Evolutionary conservation across 352 stramenopile species (phyloP).

Genomic region (Globisporangium takayamanum): DNA sequence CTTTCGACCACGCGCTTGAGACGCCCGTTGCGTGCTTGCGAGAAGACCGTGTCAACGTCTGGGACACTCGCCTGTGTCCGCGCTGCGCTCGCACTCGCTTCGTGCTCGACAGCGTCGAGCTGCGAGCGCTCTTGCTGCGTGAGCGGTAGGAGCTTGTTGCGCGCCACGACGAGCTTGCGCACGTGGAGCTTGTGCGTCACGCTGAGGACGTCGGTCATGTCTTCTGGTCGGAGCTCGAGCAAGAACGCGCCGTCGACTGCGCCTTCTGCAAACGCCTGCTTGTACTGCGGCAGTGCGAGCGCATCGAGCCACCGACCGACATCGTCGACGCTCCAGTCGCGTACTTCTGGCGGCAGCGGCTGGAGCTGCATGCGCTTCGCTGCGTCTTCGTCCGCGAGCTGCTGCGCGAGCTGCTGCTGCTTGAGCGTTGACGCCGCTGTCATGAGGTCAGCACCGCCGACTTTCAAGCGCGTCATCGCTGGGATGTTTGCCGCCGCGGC

Average conservation of each 20-base stretch:
- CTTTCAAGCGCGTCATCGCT: conserved; percentile 57
- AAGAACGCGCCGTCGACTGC: conserved; percentile 91
- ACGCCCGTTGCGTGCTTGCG: conserved; percentile 84
- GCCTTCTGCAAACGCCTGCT: conserved; percentile 83
- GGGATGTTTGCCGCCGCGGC: conserved; percentile 87
- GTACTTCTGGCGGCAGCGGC: conserved; percentile 65
- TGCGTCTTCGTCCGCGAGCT: conserved; percentile 53
- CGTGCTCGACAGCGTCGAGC: conserved; percentile 53
- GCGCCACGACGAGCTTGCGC: conserved; percentile 80
- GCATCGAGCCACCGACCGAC: conserved; percentile 89
- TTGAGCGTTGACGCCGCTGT: conserved; percentile 60
- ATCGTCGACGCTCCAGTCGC: conserved; percentile 87
- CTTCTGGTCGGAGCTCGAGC: conserved; percentile 87
- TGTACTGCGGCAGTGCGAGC: conserved; percentile 89
- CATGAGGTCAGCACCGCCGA: conserved; percentile 62
- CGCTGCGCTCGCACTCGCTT: conserved; percentile 30
- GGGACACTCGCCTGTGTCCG: conserved; percentile 24
- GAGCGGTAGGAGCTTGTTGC: conserved; percentile 87
- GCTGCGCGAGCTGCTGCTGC: conserved; percentile 57
- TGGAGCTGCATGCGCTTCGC: conserved; percentile 41
- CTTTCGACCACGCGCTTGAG: conserved; percentile 87
- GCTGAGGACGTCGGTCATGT: conserved; percentile 87
- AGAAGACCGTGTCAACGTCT: conserved; percentile 81
- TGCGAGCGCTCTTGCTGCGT: conserved; percentile 63
- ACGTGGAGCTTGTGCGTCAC: conserved; percentile 91